phyloP scores from a whole-genome alignment of 139 green algal genomes.

The Coelastrella sp. region DNA sequence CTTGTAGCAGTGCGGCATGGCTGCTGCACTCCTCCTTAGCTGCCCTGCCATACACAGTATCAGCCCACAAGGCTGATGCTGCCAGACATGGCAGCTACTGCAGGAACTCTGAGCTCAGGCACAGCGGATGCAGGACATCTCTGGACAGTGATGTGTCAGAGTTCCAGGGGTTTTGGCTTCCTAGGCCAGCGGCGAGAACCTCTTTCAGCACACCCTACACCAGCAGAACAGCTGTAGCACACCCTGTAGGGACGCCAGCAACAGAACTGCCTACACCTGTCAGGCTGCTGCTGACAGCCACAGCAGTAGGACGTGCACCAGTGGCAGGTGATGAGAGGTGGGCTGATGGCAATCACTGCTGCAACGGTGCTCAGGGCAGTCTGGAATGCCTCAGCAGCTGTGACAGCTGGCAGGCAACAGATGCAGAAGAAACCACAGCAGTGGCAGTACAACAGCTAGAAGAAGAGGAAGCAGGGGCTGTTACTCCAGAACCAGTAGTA shows the following conservation, averaged over 20 bases:
- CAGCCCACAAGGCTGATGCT: neutral
- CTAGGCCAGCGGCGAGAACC: neutral
- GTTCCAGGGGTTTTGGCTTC: conserved; percentile 34
- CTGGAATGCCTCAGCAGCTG: neutral
- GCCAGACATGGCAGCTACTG: neutral
- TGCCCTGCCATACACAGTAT: neutral
- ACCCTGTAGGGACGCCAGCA: neutral
- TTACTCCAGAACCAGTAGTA: neutral
- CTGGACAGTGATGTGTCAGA: conserved; percentile 12
- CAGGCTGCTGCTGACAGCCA: neutral
- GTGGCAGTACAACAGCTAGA: neutral
- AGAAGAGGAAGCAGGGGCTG: neutral
- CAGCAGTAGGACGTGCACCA: neutral
- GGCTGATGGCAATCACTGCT: neutral
- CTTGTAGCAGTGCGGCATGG: conserved; percentile 26
- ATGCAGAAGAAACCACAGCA: neutral
- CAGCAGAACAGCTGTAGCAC: neutral
- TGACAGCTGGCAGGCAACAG: neutral
- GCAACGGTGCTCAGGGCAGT: neutral
- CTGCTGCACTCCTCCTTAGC: neutral
- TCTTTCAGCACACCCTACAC: neutral
- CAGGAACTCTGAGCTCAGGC: neutral
- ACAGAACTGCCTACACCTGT: neutral
- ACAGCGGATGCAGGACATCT: neutral
- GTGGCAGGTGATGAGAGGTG: too few relatives aligned